Base-by-base conservation (phyloP, 139 green algal species). In the Mesostigma viride region DNA sequence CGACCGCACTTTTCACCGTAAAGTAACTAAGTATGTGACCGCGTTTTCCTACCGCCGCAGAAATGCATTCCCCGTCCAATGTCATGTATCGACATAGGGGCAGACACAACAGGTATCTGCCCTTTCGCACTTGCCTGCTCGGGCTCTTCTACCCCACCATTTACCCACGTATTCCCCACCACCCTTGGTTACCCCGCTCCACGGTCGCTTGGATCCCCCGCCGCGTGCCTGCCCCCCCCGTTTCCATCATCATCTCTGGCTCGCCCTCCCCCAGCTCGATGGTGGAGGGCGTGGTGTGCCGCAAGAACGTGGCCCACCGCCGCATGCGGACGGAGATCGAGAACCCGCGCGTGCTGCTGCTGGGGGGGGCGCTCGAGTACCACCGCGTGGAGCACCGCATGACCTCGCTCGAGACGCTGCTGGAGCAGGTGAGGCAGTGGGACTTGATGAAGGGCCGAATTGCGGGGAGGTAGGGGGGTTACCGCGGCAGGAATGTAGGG, bases 221-320 rank as follows among this genome's bases (percentile, higher is more conserved):
- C 45, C 20, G 22, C 20, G 45, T 56, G 45, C 45, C 20, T 56
- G 22, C 22, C 45, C 45, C 45, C 22, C 22, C 45, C 22, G 22
- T 56, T 22, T 56, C 22, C 45, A 22, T 56, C 22, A 28, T 56
- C 22, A 56, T 56, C 22, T 22, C 20, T 56, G 22, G 45, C 22
- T 56, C 45, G 22, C 45, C 45, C 22, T 56, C 22, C 22, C 22
- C 1, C 70, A 76, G 70, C 45, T 51, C 24, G 2, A 64, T 76
- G 30, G 70, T 76, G 26, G 57, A 58, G 22, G 72, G 72, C 3
- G 68, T 84, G 4, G 65, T 77, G 22, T 83, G 65, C 58, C 62
- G 72, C 44, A 84, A 84, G 76, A 83, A 83, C 65, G 58, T 83
- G 3, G 77, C 71, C 26, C 67, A 82, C 45, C 33, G 45, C 22